Conservation (phyloP, 2,329 filamentous ascomycete species). For the Dactylellina drechsleri region DNA sequence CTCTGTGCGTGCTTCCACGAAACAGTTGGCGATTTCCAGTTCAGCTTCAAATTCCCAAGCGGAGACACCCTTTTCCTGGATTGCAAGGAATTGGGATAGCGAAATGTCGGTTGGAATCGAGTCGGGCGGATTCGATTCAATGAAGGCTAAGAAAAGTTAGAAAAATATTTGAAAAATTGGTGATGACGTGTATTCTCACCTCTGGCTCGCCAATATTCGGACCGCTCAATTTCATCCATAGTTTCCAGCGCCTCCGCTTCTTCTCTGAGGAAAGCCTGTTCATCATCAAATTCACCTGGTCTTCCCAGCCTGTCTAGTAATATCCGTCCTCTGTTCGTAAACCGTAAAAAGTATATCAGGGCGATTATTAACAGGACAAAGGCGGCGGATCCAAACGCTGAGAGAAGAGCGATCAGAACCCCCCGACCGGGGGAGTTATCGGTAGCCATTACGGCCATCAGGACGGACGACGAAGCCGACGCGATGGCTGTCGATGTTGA, state of each 20-base stretch:
- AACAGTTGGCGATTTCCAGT: constrained; percentile 97
- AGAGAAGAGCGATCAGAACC: constrained; percentile 92
- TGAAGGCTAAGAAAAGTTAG: constrained; percentile 75
- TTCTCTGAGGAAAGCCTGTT: constrained; percentile 91
- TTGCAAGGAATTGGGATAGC: constrained; percentile 94
- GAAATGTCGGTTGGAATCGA: constrained; percentile 97
- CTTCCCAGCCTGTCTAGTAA: constrained; percentile 91
- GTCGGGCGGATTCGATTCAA: constrained; percentile 92
- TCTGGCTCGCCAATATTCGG: constrained; percentile 93
- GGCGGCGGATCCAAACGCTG: constrained; percentile 89
- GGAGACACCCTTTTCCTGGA: constrained; percentile 99
- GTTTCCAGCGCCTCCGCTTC: constrained; percentile 93
- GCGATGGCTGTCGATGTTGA: constrained; percentile 26
- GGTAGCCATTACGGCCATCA: constrained; percentile 56
- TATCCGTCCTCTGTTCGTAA: constrained; percentile 87
- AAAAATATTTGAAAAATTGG: neutral
- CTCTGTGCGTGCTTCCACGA: constrained; percentile 94
- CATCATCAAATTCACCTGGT: constrained; percentile 96
- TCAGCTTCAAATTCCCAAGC: constrained; percentile 99
- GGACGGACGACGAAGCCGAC: constrained; percentile 41
- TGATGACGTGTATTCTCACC: constrained; percentile 68
- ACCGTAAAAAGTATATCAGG: constrained; percentile 91
- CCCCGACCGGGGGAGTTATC: constrained; percentile 73
- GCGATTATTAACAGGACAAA: constrained; percentile 82
- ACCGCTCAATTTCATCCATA: constrained; percentile 92